These are phyloP conservation scores for Spencermartinsiella europaea DNA, from an alignment of 805 yeast genomes.

Conservation along the genomic window DNA sequence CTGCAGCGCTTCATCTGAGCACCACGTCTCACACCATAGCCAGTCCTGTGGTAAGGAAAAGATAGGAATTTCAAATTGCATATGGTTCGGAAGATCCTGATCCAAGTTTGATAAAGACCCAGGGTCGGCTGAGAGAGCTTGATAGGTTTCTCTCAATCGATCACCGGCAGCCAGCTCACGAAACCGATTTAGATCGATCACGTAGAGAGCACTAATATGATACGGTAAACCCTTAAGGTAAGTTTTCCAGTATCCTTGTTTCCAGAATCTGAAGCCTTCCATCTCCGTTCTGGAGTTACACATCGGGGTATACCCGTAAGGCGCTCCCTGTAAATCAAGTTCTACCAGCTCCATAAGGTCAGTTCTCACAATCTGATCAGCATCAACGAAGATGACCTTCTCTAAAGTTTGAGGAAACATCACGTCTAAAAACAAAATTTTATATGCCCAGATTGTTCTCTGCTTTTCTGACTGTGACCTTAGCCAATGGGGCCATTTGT, in stretches of 20 bases:
- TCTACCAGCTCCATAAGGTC: conserved; percentile 66
- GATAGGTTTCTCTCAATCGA: conserved; percentile 75
- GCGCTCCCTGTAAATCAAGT: conserved; percentile 69
- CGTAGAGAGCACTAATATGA: conserved; percentile 80
- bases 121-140: conserved; percentile 72
- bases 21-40: conserved; percentile 96
- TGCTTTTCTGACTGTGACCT: conserved; percentile 72
- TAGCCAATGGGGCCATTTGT: conserved; percentile 92
- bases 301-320: conserved; percentile 87
- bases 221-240: conserved; percentile 53
- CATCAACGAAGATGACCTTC: conserved; percentile 79
- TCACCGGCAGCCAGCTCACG: conserved; percentile 73
- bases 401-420: conserved; percentile 74
- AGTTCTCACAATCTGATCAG: conserved; percentile 74
- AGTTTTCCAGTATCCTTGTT: conserved; percentile 82
- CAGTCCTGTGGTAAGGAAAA: conserved; percentile 74
- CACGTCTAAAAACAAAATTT: conserved; percentile 79
- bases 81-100: conserved; percentile 88
- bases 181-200: conserved; percentile 68
- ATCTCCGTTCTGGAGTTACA: conserved; percentile 71
- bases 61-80: conserved; percentile 65
- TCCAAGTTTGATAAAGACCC: conserved; percentile 76
- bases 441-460: conserved; percentile 83
- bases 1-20: conserved; percentile 55
- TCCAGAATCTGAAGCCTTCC: conserved; percentile 90